Conservation (phyloP, 179 eudicot genomes). For the Silene noctiflora region DNA sequence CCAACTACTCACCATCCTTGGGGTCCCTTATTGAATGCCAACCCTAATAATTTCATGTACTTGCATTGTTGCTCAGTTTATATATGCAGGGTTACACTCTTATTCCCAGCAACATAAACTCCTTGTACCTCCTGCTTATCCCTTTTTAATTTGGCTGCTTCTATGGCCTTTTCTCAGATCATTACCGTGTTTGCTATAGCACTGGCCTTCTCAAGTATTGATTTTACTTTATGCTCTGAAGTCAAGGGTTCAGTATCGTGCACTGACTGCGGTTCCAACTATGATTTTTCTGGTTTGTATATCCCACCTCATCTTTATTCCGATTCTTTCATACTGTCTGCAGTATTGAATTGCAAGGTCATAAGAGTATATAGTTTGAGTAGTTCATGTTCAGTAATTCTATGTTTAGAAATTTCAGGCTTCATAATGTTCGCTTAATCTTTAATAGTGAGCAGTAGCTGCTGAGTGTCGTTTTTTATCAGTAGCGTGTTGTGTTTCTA, state of each 20-base stretch:
- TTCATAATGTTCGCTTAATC: not conserved
- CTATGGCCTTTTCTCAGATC: slow-evolving; percentile 37
- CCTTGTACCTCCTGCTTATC: not conserved
- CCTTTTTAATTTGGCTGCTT: not conserved
- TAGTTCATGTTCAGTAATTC: not conserved
- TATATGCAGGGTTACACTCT: slow-evolving; percentile 6
- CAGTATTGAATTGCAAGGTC: not conserved
- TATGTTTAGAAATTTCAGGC: too few relatives aligned
- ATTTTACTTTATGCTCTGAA: slow-evolving; percentile 26
- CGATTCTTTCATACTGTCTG: not conserved
- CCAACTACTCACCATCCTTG: slow-evolving; percentile 27
- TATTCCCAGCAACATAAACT: slow-evolving; percentile 1
- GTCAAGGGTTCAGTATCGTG: slow-evolving; percentile 61
- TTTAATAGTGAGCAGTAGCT: not conserved
- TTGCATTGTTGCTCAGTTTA: slow-evolving; percentile 11
- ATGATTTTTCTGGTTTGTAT: slow-evolving; percentile 58
- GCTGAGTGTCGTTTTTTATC: not conserved
- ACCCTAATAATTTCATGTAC: slow-evolving; percentile 6
- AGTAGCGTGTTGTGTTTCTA: not conserved
- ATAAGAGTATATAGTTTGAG: too few relatives aligned
- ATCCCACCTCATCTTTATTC: not conserved
- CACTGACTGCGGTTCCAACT: slow-evolving; percentile 46
- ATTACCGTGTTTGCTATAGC: slow-evolving; percentile 23
- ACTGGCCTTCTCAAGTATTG: slow-evolving; percentile 40
- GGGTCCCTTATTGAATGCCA: slow-evolving; percentile 34